Base-by-base conservation (phyloP, 2,329 filamentous ascomycete genomes). In the Diaporthe citriasiana region DNA sequence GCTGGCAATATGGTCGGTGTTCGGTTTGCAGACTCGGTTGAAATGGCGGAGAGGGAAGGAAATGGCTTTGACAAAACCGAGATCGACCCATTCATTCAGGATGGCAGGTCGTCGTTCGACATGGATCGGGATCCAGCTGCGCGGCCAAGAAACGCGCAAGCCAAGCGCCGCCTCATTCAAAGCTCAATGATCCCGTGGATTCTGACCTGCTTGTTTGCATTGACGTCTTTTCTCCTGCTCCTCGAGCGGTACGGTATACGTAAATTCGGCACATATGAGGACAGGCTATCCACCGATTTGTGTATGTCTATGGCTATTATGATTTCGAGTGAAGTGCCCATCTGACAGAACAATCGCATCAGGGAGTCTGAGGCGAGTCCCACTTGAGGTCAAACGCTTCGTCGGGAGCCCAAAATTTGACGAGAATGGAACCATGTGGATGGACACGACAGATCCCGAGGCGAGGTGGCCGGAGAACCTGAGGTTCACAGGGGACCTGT, bases 221-320 rank as follows among this genome's bases (percentile, higher is more conserved):
- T 73, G 38, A 75, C 74, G 9, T 74, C 71, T 17, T 74, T 75
- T 30, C 55, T 75, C 45, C 33, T 75, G 35, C 74, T 75, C 5
- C 72, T 75, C n/a, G 71, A 75, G 33, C 60, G 74, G 3, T 73
- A 73, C 42, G 74, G 70, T 1, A 71, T 65, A 19, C 47, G 68
- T 13, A 70, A 71, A 50, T 75, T 74, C 40, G 74, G 74, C n/a
- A 71, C 74, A 5, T 75, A 75, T 35, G 74, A 75, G 59, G 73
- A 65, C 53, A 70, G 47, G 30, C 27, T 75, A n/a, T 38, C 55
- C 6, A 75, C 74, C 38, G 74, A 75, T 25, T 50, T 75, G 45
- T 71, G 74, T 75, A 65, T 57, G 74, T 75, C 22, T 33, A 13
- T 51, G n/a, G 22, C 19, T 17, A 2, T 6, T 22, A 3, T 40